Evolutionary conservation across 495 filamentous ascomycete species (phyloP).

Genomic region (Podospora sp.): DNA sequence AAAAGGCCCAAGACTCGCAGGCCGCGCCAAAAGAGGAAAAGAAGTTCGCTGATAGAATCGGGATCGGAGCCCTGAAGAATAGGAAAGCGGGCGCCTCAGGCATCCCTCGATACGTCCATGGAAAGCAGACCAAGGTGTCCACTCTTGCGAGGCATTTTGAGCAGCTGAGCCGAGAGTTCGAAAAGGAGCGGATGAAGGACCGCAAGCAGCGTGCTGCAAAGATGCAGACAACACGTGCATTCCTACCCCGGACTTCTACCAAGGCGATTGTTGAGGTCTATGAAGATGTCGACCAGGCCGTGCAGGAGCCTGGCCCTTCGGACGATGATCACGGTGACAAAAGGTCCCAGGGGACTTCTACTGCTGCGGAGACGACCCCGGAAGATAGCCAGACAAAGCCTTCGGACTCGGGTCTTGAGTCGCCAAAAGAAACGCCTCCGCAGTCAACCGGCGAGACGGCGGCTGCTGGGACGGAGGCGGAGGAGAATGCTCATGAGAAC

Average conservation of each 20-base stretch:
- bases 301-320: slow-evolving; percentile 76
- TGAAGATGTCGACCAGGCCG: slow-evolving; percentile 86
- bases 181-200: slow-evolving; percentile 89
- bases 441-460: slow-evolving; percentile 42
- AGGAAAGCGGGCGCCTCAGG: slow-evolving; percentile 69
- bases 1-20: slow-evolving; percentile 37
- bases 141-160: slow-evolving; percentile 94
- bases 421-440: slow-evolving; percentile 29
- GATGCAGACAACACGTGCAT: slow-evolving; percentile 76
- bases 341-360: slow-evolving; percentile 24
- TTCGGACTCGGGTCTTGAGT: slow-evolving; percentile 28
- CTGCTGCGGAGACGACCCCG: slow-evolving; percentile 31
- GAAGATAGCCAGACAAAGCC: slow-evolving; percentile 36
- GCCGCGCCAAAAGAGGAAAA: slow-evolving; percentile 61
- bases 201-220: slow-evolving; percentile 79
- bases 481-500: slow-evolving; percentile 53
- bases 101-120: slow-evolving; percentile 81
- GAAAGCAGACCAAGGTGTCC: slow-evolving; percentile 72
- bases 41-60: slow-evolving; percentile 69
- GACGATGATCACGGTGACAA: slow-evolving; percentile 59
- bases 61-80: slow-evolving; percentile 61
- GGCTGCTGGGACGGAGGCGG: slow-evolving; percentile 51
- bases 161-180: slow-evolving; percentile 92
- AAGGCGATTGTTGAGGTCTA: slow-evolving; percentile 97
- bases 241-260: slow-evolving; percentile 82